Percentiles rank a stretch among this genome's conserved stretches.
phyloP scores from a whole-genome alignment of 2,329 filamentous ascomycete species.

The Onygena corvina region DNA sequence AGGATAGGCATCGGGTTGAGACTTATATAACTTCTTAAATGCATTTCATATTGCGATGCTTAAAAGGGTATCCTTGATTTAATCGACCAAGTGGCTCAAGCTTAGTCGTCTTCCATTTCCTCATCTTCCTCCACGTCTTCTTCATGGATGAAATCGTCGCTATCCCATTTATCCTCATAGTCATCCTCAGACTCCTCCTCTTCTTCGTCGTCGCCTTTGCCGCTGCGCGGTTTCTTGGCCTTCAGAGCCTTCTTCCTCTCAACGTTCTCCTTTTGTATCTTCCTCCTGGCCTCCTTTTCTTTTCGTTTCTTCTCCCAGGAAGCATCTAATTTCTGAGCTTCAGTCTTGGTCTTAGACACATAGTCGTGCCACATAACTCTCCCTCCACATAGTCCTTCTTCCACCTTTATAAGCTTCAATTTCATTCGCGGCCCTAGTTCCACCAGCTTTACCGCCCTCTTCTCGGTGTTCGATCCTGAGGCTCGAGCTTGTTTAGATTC shows the following conservation, averaged over 20 bases:
- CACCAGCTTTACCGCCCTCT: constrained; percentile 77
- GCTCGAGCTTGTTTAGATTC: constrained; percentile 38
- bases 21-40: neutral
- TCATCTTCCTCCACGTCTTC: constrained; percentile 23
- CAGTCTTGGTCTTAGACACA: constrained; percentile 67
- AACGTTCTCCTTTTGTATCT: constrained; percentile 78
- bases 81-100: neutral
- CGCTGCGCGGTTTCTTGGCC: constrained; percentile 36
- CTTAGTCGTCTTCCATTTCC: neutral
- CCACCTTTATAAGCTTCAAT: constrained; percentile 83
- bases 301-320: constrained; percentile 65
- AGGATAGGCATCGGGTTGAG: no score
- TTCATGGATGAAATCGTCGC: constrained; percentile 38
- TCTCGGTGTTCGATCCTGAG: constrained; percentile 51
- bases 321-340: constrained; percentile 67
- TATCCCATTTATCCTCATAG: constrained; percentile 43
- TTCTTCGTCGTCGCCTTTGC: constrained; percentile 34
- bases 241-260: constrained; percentile 66
- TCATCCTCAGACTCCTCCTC: constrained; percentile 42
- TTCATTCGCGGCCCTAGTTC: constrained; percentile 86
- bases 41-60: neutral
- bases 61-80: constrained; percentile 2
- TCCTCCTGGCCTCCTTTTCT: constrained; percentile 71
- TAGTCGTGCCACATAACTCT: constrained; percentile 98
- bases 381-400: constrained; percentile 80